phyloP scores from a whole-genome alignment of 805 yeast species.

The Candida hispaniensis region DNA sequence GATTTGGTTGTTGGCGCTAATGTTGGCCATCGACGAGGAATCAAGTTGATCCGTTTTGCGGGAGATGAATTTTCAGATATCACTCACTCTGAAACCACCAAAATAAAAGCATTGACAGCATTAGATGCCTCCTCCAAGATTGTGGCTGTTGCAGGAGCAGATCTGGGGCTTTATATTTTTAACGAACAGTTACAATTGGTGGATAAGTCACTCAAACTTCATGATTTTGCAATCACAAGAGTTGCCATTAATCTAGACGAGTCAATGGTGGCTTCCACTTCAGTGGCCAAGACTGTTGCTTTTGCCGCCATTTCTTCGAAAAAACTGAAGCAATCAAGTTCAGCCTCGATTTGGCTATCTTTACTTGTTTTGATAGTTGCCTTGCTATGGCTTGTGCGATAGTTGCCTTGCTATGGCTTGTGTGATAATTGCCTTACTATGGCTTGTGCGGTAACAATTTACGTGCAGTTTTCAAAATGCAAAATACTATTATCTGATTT shows the following conservation, averaged over 20 bases:
- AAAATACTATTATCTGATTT: too few relatives aligned
- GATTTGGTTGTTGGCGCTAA: slow-evolving; percentile 6
- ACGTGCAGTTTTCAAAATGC: too few relatives aligned
- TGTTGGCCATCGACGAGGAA: slow-evolving; percentile 3
- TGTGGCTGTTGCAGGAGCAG: slow-evolving; percentile 52
- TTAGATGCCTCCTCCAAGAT: slow-evolving; percentile 40
- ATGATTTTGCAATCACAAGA: slow-evolving; percentile 66
- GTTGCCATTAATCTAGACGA: slow-evolving; percentile 63
- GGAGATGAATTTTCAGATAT: slow-evolving; percentile 3
- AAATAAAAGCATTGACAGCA: slow-evolving; percentile 34
- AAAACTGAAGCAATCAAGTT: too few relatives aligned
- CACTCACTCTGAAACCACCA: slow-evolving; percentile 2
- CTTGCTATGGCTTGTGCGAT: too few relatives aligned
- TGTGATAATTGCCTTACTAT: too few relatives aligned
- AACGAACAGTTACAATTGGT: slow-evolving; percentile 41
- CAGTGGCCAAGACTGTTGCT: slow-evolving; percentile 66
- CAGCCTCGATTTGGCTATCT: too few relatives aligned
- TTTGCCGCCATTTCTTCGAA: slow-evolving; percentile 46
- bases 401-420: too few relatives aligned
- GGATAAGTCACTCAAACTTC: slow-evolving; percentile 49
- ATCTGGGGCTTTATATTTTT: slow-evolving; percentile 52
- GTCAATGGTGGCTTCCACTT: slow-evolving; percentile 52
- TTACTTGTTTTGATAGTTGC: too few relatives aligned
- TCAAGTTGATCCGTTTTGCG: slow-evolving; percentile 12
- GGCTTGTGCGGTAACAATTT: slow-evolving; percentile 3